These are phyloP conservation scores for Quercus phellos DNA, from an alignment of 331 rosid genomes.

Conservation along the genomic window DNA sequence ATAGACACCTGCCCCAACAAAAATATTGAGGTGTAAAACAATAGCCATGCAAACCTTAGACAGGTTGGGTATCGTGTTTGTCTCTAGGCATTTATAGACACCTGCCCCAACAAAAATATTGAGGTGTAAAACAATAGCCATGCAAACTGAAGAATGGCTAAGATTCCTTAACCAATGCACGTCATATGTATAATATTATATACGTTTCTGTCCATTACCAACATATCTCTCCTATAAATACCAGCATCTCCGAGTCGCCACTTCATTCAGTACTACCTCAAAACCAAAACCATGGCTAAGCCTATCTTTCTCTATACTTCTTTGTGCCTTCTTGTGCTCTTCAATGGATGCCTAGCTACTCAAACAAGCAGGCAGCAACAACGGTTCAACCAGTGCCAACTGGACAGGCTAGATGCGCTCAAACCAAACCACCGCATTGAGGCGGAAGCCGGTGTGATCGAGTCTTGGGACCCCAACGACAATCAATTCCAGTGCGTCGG, in stretches of 20 bases:
- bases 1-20: too few species aligned
- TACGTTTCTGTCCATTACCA: slow-evolving; percentile 32
- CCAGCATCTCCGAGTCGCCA: slow-evolving; percentile 9
- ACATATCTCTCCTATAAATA: slow-evolving; percentile 31
- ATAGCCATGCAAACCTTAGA: too few species aligned
- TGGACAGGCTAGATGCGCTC: slow-evolving; percentile 39
- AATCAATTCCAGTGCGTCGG: slow-evolving; percentile 50
- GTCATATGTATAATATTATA: too few species aligned
- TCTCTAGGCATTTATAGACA: slow-evolving; percentile 4
- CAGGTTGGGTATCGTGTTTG: too few species aligned
- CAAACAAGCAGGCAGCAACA: neutral
- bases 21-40: too few species aligned
- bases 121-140: slow-evolving; percentile 51
- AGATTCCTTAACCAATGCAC: slow-evolving; percentile 1
- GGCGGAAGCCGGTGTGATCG: slow-evolving; percentile 51
- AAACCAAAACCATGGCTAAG: slow-evolving; percentile 30
- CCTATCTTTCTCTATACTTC: slow-evolving; percentile 32
- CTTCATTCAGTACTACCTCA: slow-evolving; percentile 40
- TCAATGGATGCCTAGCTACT: slow-evolving; percentile 37
- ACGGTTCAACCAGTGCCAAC: slow-evolving; percentile 37
- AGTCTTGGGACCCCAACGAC: slow-evolving; percentile 50
- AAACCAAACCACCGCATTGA: slow-evolving; percentile 44
- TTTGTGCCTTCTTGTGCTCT: slow-evolving; percentile 33
- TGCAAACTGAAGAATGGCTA: slow-evolving; percentile 55
- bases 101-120: slow-evolving; percentile 8